Conservation (phyloP, 225 moss, liverwort and hornwort genomes). For the Asterella californica region DNA sequence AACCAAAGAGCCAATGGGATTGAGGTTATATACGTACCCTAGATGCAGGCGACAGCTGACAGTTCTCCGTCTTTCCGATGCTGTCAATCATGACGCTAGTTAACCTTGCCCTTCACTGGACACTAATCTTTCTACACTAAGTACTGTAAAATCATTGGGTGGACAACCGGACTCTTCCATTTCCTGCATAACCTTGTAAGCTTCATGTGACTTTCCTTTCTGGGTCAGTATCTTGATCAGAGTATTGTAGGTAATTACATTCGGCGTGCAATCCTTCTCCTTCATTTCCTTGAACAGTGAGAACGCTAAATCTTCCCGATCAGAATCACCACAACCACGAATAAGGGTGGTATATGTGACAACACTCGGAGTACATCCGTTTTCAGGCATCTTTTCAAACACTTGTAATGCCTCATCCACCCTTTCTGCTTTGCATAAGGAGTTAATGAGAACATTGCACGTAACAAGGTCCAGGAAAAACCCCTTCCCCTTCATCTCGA, state of each 20-base stretch:
- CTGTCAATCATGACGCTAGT: background rate
- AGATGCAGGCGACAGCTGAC: background rate
- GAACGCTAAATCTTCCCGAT: constrained; percentile 20
- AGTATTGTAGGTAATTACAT: constrained; percentile 25
- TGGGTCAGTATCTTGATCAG: constrained; percentile 23
- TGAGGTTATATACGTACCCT: background rate
- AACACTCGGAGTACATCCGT: constrained; percentile 30
- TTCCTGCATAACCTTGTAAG: constrained; percentile 15
- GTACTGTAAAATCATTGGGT: constrained; percentile 21
- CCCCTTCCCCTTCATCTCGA: constrained; percentile 29
- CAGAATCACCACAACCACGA: constrained; percentile 18
- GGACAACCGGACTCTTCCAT: constrained; percentile 31
- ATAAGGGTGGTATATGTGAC: constrained; percentile 33
- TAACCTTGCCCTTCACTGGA: constrained; percentile 9
- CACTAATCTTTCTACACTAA: constrained; percentile 4
- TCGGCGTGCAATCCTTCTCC: constrained; percentile 28
- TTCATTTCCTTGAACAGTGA: constrained; percentile 35
- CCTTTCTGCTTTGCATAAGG: constrained; percentile 22
- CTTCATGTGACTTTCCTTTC: constrained; percentile 23
- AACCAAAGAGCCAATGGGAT: background rate
- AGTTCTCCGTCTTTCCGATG: background rate
- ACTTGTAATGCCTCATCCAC: constrained; percentile 26
- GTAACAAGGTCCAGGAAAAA: constrained; percentile 20
- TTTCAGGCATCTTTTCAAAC: constrained; percentile 23
- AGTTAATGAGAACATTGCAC: constrained; percentile 28